Evolutionary conservation across 1,284 basidiomycete genomes (phyloP), one percentile per base, ranked within the genome.

Genomic region (Acaromyces ingoldii): DNA sequence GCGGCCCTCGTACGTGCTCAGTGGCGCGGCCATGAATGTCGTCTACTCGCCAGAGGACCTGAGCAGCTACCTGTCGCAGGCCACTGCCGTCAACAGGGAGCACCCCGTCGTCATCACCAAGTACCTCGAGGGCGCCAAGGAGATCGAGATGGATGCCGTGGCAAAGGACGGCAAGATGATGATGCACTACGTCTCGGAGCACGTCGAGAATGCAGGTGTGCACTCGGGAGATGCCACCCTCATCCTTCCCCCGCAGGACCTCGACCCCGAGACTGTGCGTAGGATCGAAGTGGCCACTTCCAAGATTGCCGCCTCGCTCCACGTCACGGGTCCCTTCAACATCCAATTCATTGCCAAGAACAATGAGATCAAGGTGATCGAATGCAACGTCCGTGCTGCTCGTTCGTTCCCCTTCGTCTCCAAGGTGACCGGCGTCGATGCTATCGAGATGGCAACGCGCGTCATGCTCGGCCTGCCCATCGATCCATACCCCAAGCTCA

Each of bases 291-390:
- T 91, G 67, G 93, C 93, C 15, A 97, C 93, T 1, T 85, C 85
- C 41, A 98, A 97, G 82, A 97, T 98, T 62, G 93, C 90, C 26
- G 92, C 92, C 22, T 53, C 66, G n/a, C 84, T 98, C 55, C 95
- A 98, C 76, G 91, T 98, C 49, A 97, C 93, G 3, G 95, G 93
- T 24, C 95, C 93, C 2, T 97, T 89, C 83, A 98, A 98, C 78
- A 98, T 98, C 75, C 95, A 98, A 80, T 96, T 98, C 80, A 96
- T 98, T 70, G 92, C 92, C 54, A 98, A 98, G 83, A 88, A 97
- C 80, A 97, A 97, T 80, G 93, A 97, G 78, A 97, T 97, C 82
- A 96, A 98, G 82, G 93, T 98, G 68, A 98, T 98, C 76, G 93
- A 98, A 78, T 98, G 93, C 79, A 98, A 98, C 78, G 81, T 98